phyloP scores from a whole-genome alignment of 768 basidiomycete genomes.

The Pulveroboletus ravenelii region DNA sequence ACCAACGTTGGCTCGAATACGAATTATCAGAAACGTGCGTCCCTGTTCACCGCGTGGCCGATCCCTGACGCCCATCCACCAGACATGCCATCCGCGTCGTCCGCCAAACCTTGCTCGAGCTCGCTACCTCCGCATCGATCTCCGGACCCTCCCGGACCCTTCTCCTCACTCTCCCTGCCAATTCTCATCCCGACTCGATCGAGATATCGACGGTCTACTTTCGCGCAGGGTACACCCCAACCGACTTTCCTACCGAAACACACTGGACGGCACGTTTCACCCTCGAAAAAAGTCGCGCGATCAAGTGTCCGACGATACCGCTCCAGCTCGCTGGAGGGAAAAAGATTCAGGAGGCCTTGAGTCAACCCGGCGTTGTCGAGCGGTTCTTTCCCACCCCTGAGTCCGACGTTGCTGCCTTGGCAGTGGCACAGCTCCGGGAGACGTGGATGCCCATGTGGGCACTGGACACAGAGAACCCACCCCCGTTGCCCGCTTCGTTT shows the following conservation, averaged over 20 bases:
- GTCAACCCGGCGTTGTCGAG: conserved; percentile 68
- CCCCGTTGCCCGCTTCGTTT: not conserved
- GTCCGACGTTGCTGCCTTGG: conserved; percentile 18
- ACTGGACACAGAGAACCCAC: conserved; percentile 35
- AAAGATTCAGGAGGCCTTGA: conserved; percentile 89
- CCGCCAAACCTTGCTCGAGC: conserved; percentile 71
- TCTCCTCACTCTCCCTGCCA: conserved; percentile 24
- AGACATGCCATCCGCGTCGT: conserved; percentile 75
- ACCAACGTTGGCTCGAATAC: conserved; percentile 87
- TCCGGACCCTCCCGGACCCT: conserved; percentile 42
- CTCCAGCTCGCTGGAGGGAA: conserved; percentile 95
- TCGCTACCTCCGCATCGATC: conserved; percentile 54
- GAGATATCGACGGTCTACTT: conserved; percentile 91
- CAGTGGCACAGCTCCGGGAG: conserved; percentile 49
- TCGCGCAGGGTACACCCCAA: conserved; percentile 82
- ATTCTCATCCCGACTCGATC: conserved; percentile 20
- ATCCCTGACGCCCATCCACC: not conserved
- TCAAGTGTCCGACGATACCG: conserved; percentile 89
- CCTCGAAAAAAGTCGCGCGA: conserved; percentile 77
- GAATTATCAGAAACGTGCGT: conserved; percentile 73
- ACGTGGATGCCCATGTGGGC: conserved; percentile 93
- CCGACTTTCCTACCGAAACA: conserved; percentile 62
- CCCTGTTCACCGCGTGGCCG: not conserved
- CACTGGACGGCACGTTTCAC: conserved; percentile 72
- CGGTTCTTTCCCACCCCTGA: conserved; percentile 51